Base-by-base conservation (phyloP, 257 asterid genomes). In the Salvia rosmarinus region DNA sequence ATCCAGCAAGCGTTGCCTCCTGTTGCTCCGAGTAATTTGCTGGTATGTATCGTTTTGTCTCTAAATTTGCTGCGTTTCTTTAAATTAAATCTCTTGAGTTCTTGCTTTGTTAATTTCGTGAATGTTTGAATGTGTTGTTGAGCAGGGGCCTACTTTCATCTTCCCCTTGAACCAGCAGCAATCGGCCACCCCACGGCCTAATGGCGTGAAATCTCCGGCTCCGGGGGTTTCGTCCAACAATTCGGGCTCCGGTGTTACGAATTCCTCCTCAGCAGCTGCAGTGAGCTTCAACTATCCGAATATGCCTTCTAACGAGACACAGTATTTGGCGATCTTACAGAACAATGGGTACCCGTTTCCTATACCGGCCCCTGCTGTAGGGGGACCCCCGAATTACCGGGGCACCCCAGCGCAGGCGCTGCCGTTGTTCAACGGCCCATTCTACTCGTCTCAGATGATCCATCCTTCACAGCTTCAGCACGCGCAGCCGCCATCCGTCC, bases 131-230 rank as follows among this genome's bases (percentile, higher is more conserved):
- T 59, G 20, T 34, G 25, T 8, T 68, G 64, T 75, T 32, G 68
- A 79, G 79, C 82, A 92, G 78, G 99, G 95, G 0, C 98, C 98
- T 7, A 73, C 97, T 63, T 95, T 89, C 59, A 88, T 95, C 77
- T 88, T 91, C 77, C 99, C 99, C 8, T 17, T 95, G 72, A 91
- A 75, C 72, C 99, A 95, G 83, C 99, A 95, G 35, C 98, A 87
- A 35, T 80, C 88, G 1, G 89, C 89, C 0, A 89, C 88, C 0
- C 86, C 92, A 23, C 84, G 86, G 17, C 88, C 95, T 0, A 79
- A 79, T 4, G 64, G 84, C 0, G 64, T 75, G 0, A 84, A 81
- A 51, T 30, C 82, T 10, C 73, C 73, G 0, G 25, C 83, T 10
- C 46, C 70, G 10, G 84, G 78, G 9, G 46, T 77, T 0, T 55